phyloP scores from a whole-genome alignment of 2,329 filamentous ascomycete genomes.

The Cyphellophora attinorum region DNA sequence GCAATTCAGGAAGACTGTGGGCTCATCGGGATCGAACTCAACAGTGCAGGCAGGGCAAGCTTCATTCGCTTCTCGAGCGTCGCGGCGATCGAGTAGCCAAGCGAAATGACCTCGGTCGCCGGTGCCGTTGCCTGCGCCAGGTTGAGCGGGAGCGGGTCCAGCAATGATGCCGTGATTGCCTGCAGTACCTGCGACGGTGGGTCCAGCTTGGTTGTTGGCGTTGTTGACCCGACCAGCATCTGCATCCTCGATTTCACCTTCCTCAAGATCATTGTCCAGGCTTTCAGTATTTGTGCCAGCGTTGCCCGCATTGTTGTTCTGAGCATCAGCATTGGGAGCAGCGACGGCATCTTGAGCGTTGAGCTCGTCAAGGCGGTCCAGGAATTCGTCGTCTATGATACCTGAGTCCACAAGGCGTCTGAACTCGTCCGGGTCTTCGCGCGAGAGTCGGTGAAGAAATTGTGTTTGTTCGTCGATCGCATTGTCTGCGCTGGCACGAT shows the following conservation, averaged over 20 bases:
- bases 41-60: neutral
- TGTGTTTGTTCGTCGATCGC: neutral
- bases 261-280: neutral
- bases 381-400: neutral
- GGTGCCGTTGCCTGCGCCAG: neutral
- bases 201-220: neutral
- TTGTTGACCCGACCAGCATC: neutral
- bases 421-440: neutral
- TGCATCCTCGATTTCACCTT: neutral
- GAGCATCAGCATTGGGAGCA: neutral
- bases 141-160: neutral
- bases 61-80: neutral
- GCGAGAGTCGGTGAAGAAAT: neutral
- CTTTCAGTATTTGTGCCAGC: neutral
- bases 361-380: too few species aligned
- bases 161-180: neutral
- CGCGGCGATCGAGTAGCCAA: neutral
- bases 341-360: too few species aligned
- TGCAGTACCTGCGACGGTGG: neutral
- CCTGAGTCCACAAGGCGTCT: neutral
- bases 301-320: neutral
- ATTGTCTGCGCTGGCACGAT: neutral
- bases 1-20: slow-evolving; percentile 4
- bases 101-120: too few species aligned
- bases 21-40: neutral